Evolutionary conservation across 2,329 filamentous ascomycete species (phyloP), one percentile per base, ranked within the genome.

Genomic region (Penicillium verrucosum): DNA sequence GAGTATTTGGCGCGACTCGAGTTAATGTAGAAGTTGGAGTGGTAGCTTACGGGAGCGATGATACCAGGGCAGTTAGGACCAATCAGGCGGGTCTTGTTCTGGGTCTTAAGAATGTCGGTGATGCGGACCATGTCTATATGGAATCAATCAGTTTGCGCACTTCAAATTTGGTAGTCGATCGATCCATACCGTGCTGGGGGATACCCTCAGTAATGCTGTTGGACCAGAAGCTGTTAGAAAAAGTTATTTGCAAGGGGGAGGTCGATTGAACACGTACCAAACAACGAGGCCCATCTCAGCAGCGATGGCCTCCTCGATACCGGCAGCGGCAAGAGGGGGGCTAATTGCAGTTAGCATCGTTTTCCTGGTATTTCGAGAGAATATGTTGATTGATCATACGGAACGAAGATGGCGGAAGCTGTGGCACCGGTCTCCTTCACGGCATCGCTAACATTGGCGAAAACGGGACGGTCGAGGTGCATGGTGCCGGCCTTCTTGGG

Each of bases 41-140:
- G 47, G 27, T 45, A 41, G 72, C 77, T 70, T 81, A 85, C 83
- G 62, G 84, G 84, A 74, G 84, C 93, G 78, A 97, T 97, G 80
- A 97, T 93, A 77, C 93, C 94, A 64, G 94, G 94, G 83, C 94
- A 99, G 84, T 97, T 99, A 73, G 93, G 93, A 67, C 93, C 93
- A 61, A 97, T 92, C 71, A 99, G 85, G 74, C 94, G 89, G 67
- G 93, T 97, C 86, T 97, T 97, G 83, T 81, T 87, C 82, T 99
- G 94, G 54, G 92, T 90, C 85, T 97, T 97, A 75, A 99, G 85
- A 78, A 97, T 96, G 77, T 92, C 87, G 76, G 94, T 97, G 78
- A 97, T 96, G 81, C 93, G 92, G 70, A 97, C 92, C 94, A 99
- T 99, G 81, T 99, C 91, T 94, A 44, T 29, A 27, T 25, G 14